Evolutionary conservation across 176 grass and related monocot genomes (phyloP).

Genomic region (Microstegium vimineum): DNA sequence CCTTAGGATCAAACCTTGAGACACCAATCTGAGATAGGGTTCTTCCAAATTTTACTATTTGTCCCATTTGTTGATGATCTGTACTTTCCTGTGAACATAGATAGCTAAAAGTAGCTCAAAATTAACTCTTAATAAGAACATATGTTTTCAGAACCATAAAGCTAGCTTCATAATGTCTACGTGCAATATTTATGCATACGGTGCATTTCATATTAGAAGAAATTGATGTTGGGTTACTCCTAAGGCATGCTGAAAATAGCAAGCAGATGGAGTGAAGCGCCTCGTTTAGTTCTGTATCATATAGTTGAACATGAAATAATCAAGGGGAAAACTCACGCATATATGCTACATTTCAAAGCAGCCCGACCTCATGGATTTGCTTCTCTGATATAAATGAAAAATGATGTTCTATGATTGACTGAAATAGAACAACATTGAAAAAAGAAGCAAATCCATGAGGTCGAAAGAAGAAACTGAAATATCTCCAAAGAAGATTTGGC

Average conservation of each 20-base stretch:
- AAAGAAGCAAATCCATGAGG: not conserved
- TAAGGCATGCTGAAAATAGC: not conserved
- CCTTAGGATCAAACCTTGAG: not conserved
- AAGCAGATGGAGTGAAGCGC: not conserved
- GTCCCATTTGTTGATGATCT: slow-evolving; percentile 13
- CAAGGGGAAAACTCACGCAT: not conserved
- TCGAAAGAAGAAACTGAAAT: not conserved
- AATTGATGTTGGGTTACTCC: not conserved
- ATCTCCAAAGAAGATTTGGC: slow-evolving; percentile 4
- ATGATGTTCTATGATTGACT: not conserved
- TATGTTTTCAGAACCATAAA: not conserved
- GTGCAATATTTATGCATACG: not conserved
- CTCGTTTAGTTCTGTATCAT: not conserved
- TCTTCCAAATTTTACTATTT: slow-evolving; percentile 26
- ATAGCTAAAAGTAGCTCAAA: not conserved
- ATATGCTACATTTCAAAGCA: not conserved
- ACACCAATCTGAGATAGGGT: slow-evolving; percentile 19
- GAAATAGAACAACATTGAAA: slow-evolving; percentile 2
- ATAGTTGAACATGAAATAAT: not conserved
- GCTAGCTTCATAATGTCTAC: not conserved
- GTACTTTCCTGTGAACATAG: not conserved
- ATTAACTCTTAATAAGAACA: not conserved
- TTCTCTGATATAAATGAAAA: not conserved
- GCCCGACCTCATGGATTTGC: not conserved
- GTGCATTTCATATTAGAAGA: not conserved